phyloP scores from a whole-genome alignment of 1,284 basidiomycete species.

The Kwoniella shivajii region DNA sequence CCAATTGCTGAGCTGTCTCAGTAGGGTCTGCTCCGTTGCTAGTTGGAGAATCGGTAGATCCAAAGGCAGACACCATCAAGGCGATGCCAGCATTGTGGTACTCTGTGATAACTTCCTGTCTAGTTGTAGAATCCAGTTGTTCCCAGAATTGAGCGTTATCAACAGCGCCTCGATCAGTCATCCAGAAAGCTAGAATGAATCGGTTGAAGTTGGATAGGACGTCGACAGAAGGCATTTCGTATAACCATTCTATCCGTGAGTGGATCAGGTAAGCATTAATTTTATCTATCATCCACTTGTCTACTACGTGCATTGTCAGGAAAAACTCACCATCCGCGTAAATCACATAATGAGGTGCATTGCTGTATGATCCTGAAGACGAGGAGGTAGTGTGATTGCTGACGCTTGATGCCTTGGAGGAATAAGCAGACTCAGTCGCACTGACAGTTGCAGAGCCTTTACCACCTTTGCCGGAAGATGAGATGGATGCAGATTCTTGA shows the following conservation, averaged over 20 bases:
- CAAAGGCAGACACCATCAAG: constrained; percentile 56
- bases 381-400: constrained; percentile 5
- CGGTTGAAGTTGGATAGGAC: constrained; percentile 49
- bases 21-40: constrained; percentile 50
- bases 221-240: constrained; percentile 35
- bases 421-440: constrained; percentile 9
- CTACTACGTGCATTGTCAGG: too few species aligned
- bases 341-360: constrained; percentile 48
- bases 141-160: constrained; percentile 51
- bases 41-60: constrained; percentile 55
- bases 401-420: not conserved
- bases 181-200: constrained; percentile 58
- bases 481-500: not conserved
- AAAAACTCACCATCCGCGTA: constrained; percentile 42
- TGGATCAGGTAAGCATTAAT: not conserved
- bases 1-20: constrained; percentile 45
- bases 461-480: not conserved
- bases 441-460: constrained; percentile 2
- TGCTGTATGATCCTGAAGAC: constrained; percentile 13
- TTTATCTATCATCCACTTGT: not conserved
- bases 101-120: constrained; percentile 42
- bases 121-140: constrained; percentile 30
- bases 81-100: constrained; percentile 57
- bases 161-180: constrained; percentile 47
- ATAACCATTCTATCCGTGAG: constrained; percentile 26